Evolutionary conservation across 495 filamentous ascomycete genomes (phyloP), one percentile per base, ranked within the genome.

Genomic region (Chlorociboria aeruginascens): DNA sequence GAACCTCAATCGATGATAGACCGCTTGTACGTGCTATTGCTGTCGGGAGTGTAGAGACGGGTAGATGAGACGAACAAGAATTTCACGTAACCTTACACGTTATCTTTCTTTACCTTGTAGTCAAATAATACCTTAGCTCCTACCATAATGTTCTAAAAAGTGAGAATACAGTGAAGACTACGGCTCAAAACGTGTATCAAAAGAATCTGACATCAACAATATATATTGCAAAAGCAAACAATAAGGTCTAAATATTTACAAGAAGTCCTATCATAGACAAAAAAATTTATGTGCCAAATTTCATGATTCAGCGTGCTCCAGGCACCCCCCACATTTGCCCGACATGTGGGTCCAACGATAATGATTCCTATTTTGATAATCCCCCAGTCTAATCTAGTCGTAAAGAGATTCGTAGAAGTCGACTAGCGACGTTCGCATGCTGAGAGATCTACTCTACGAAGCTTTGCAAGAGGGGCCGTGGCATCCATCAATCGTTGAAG

Each of bases 1-100:
- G 53, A 87, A 76, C 58, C 62, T 94, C 62, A 54, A 51, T 45
- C 34, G 49, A 17, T 58, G 47, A 51, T 51, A 31, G 48, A 25
- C 20, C 4, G 20, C 4, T 25, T 25, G 20, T 25, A 4, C 20
- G 20, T 25, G 20, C 20, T 4, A 25, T 25, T 45, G 69, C 83
- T 7, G 67, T 81, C 2, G 78, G 75, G 12, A 77, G 76, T 51
- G 60, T 53, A 7, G 57, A 50, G 28, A 48, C 57, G 6, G 57
- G 53, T 25, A 25, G 4, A 25, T 25, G 20, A 25, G 20, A 25
- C 20, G 1, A 25, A 25, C 4, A 25, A 25, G 20, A 14, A 14
- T 20, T 3, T 40, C 13, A 13, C 14, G 14, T 2, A 40, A 8
- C 37, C 16, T 40, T 13, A 8, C 37, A 14, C 6, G 32, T 8